These are phyloP conservation scores for Cutaneotrichosporon mucoides DNA, from an alignment of 1,284 basidiomycete genomes.

Conservation along the genomic window DNA sequence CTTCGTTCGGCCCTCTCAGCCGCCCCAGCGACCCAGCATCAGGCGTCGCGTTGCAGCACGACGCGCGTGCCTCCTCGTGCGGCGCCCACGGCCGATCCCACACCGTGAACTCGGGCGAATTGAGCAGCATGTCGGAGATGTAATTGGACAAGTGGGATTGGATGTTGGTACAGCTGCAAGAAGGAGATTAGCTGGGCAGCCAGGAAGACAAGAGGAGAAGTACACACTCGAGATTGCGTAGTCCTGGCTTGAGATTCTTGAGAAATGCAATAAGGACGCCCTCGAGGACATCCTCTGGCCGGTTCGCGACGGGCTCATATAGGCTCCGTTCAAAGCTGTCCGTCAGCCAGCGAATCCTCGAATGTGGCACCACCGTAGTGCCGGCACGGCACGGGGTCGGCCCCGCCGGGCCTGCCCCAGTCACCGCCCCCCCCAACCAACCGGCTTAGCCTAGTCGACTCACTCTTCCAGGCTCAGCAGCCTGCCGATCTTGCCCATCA, in stretches of 20 bases:
- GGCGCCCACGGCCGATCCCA: constrained; percentile 45
- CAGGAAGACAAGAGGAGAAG: background rate
- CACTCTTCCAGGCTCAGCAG: constrained; percentile 42
- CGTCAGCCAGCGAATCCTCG: background rate
- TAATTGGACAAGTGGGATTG: constrained; percentile 38
- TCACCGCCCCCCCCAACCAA: background rate
- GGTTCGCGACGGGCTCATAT: constrained; percentile 35
- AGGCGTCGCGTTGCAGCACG: constrained; percentile 30
- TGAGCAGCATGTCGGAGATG: constrained; percentile 33
- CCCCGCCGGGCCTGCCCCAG: background rate
- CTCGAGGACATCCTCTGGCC: constrained; percentile 46
- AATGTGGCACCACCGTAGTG: constrained; percentile 14
- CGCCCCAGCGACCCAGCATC: constrained; percentile 31
- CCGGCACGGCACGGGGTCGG: background rate
- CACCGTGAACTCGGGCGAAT: constrained; percentile 40
- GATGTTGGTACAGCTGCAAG: constrained; percentile 37
- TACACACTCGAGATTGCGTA: constrained; percentile 9
- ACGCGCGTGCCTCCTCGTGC: constrained; percentile 37
- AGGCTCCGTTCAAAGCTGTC: constrained; percentile 41
- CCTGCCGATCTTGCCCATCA: constrained; percentile 26
- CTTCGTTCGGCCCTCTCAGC: constrained; percentile 35
- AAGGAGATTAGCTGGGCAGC: background rate
- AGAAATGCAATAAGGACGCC: constrained; percentile 41
- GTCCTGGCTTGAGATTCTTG: constrained; percentile 26
- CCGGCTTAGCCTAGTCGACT: constrained; percentile 11